phyloP scores from a whole-genome alignment of 768 basidiomycete genomes.

The Candolleomyces eurysporus region DNA sequence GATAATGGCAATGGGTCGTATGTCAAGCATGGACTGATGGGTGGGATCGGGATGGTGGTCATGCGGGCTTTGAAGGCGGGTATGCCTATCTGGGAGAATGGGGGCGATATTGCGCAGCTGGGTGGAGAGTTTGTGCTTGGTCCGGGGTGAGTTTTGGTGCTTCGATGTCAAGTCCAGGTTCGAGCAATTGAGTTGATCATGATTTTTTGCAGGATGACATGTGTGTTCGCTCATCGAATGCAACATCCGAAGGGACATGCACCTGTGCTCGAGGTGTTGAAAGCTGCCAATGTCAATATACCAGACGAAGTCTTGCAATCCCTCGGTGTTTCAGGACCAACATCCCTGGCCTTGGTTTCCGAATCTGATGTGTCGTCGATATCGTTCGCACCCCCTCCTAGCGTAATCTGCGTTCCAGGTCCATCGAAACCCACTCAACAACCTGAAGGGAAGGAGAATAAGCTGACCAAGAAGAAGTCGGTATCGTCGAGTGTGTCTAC shows the following conservation, averaged over 20 bases:
- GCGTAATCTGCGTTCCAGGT: too few relatives aligned
- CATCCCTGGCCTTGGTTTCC: too few relatives aligned
- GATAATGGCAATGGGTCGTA: slow-evolving; percentile 39
- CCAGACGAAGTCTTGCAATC: slow-evolving; percentile 1
- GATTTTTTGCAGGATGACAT: slow-evolving; percentile 41
- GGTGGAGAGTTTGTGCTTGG: slow-evolving; percentile 83
- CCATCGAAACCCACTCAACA: background rate
- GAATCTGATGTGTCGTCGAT: too few relatives aligned
- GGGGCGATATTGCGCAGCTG: slow-evolving; percentile 73
- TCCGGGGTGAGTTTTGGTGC: slow-evolving; percentile 34
- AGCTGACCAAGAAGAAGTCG: slow-evolving; percentile 1
- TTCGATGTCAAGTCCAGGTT: background rate
- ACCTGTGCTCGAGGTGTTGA: slow-evolving; percentile 66
- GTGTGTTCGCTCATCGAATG: slow-evolving; percentile 85
- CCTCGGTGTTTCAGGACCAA: too few relatives aligned
- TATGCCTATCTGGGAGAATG: slow-evolving; percentile 81
- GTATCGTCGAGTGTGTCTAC: background rate
- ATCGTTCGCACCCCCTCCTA: too few relatives aligned
- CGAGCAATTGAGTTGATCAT: background rate
- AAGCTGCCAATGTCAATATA: slow-evolving; percentile 44
- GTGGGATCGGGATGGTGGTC: slow-evolving; percentile 74
- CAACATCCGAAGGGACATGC: slow-evolving; percentile 70
- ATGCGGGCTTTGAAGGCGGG: slow-evolving; percentile 66
- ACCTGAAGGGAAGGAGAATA: background rate
- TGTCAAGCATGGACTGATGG: slow-evolving; percentile 60